Conservation (phyloP, 1,284 basidiomycete genomes). For the Trichosporon faecale region DNA sequence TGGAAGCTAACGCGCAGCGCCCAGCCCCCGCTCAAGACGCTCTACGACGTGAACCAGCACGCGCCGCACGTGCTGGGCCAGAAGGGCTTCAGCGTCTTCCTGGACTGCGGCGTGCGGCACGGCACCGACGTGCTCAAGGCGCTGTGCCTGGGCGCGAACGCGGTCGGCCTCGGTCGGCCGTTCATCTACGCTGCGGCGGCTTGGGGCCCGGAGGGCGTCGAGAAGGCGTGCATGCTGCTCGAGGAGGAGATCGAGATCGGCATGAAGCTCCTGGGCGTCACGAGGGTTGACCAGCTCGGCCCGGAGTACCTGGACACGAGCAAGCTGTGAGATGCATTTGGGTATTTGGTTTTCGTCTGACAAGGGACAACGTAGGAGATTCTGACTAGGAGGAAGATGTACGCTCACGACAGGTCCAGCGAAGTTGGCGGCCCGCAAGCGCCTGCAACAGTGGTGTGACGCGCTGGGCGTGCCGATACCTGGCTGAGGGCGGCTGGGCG, state of each 20-base stretch:
- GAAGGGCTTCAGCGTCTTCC: slow-evolving; percentile 61
- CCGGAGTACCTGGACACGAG: slow-evolving; percentile 40
- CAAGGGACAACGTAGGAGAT: too few species aligned
- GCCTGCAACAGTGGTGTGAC: too few species aligned
- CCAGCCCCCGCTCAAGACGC: slow-evolving; percentile 69
- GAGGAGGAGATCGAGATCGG: slow-evolving; percentile 74
- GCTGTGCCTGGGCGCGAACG: slow-evolving; percentile 78
- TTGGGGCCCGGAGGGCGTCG: slow-evolving; percentile 77
- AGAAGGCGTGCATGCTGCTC: slow-evolving; percentile 61
- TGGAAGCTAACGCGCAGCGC: slow-evolving; percentile 22
- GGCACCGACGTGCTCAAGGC: slow-evolving; percentile 90
- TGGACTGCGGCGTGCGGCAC: slow-evolving; percentile 78
- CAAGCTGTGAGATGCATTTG: slow-evolving; percentile 19
- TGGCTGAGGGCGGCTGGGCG: too few species aligned
- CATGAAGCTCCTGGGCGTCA: slow-evolving; percentile 75
- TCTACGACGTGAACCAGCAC: slow-evolving; percentile 65
- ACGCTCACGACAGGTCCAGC: too few species aligned
- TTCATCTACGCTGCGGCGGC: slow-evolving; percentile 85
- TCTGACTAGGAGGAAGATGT: too few species aligned
- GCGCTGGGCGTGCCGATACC: too few species aligned
- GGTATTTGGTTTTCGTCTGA: not conserved
- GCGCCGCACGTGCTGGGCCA: slow-evolving; percentile 70
- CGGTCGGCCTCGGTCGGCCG: slow-evolving; percentile 78
- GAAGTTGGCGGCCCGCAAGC: too few species aligned
- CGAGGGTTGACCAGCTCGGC: slow-evolving; percentile 56